Conservation (phyloP, 2,329 filamentous ascomycete species). For the Arthrobotrys sinensis region DNA sequence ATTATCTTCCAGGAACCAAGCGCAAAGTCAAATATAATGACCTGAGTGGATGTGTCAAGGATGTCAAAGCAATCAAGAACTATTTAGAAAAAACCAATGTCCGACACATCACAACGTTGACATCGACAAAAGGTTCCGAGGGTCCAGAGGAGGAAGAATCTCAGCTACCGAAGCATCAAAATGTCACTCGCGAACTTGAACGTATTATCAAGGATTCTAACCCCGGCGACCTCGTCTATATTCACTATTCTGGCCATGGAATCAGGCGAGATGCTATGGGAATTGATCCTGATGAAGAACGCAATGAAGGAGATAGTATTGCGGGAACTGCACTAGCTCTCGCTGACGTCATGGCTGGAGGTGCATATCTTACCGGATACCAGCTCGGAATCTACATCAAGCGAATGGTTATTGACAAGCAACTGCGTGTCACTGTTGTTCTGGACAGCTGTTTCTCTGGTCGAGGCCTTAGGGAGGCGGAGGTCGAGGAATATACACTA, state of each 20-base stretch:
- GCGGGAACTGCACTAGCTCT: slow-evolving; percentile 33
- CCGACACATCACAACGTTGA: slow-evolving; percentile 12
- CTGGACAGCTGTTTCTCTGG: slow-evolving; percentile 53
- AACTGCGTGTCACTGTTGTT: slow-evolving; percentile 24
- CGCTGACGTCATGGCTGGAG: slow-evolving; percentile 32
- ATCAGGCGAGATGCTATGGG: slow-evolving; percentile 17
- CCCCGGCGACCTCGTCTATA: slow-evolving; percentile 33
- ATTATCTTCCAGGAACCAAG: slow-evolving; percentile 29
- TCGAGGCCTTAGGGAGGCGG: slow-evolving; percentile 5
- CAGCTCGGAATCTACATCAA: slow-evolving; percentile 23
- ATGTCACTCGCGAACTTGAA: slow-evolving; percentile 22
- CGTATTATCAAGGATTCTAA: slow-evolving; percentile 16
- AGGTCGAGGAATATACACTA: not conserved
- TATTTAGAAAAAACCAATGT: not conserved
- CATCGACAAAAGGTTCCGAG: not conserved
- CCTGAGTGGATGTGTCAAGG: slow-evolving; percentile 32
- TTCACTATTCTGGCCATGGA: slow-evolving; percentile 43
- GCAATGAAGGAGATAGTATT: slow-evolving; percentile 8
- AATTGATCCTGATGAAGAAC: not conserved
- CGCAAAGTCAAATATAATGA: slow-evolving; percentile 17
- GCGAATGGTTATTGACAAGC: slow-evolving; percentile 27
- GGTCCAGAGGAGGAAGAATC: not conserved
- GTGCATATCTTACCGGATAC: slow-evolving; percentile 35
- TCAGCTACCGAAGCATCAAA: slow-evolving; percentile 8
- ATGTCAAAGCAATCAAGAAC: slow-evolving; percentile 14